These are phyloP conservation scores for Aphanomyces astaci DNA, from an alignment of 352 stramenopile genomes.

Conservation along the genomic window DNA sequence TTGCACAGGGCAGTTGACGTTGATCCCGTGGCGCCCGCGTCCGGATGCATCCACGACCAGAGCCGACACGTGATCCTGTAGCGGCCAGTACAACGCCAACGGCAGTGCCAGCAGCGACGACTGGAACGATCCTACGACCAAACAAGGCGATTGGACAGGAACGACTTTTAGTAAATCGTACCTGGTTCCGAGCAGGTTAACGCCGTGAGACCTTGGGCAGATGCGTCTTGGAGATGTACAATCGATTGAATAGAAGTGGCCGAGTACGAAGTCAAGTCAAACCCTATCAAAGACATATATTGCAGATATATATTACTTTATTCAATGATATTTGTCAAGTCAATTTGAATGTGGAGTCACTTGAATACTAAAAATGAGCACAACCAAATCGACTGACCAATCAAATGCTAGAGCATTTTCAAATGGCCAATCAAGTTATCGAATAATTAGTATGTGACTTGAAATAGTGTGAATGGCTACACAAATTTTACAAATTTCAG, in stretches of 20 bases:
- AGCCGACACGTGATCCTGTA: neutral
- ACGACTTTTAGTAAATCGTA: neutral
- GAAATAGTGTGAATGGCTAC: neutral
- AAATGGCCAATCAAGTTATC: too few relatives aligned
- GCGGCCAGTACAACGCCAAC: conserved; percentile 5
- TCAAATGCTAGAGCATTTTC: too few relatives aligned
- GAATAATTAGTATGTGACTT: too few relatives aligned
- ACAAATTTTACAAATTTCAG: neutral
- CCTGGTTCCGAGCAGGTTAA: neutral
- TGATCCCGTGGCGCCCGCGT: neutral
- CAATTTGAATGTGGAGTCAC: neutral
- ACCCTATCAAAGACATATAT: neutral
- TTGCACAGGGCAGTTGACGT: neutral
- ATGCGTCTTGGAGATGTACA: neutral
- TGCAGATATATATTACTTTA: neutral
- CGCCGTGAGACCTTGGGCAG: neutral
- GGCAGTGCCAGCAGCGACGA: neutral
- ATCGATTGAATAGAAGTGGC: neutral
- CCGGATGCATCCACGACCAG: conserved; percentile 11
- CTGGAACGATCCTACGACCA: neutral
- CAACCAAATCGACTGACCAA: too few relatives aligned
- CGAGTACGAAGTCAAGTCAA: conserved; percentile 3
- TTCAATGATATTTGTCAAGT: too few relatives aligned
- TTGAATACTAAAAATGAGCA: too few relatives aligned
- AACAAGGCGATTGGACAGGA: neutral